phyloP scores from a whole-genome alignment of 2,329 filamentous ascomycete species.

The Pseudogymnoascus sp. region DNA sequence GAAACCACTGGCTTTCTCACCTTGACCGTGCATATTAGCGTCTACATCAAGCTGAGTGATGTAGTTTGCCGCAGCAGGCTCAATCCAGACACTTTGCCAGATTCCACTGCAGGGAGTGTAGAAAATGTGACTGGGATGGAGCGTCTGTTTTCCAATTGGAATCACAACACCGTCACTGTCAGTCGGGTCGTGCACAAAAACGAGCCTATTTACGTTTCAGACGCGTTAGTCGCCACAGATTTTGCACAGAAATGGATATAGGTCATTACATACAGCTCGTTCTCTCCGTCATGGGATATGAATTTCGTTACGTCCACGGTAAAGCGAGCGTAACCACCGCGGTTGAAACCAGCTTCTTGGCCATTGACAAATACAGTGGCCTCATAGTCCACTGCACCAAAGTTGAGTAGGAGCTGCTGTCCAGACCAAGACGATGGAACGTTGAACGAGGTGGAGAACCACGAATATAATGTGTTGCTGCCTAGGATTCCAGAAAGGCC shows the following conservation, averaged over 20 bases:
- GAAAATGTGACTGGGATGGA: slow-evolving; percentile 53
- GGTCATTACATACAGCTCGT: slow-evolving; percentile 42
- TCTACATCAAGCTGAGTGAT: slow-evolving; percentile 34
- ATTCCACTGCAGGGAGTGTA: slow-evolving; percentile 67
- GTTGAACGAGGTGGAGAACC: slow-evolving; percentile 41
- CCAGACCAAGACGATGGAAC: slow-evolving; percentile 30
- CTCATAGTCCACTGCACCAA: slow-evolving; percentile 44
- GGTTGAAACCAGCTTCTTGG: slow-evolving; percentile 41
- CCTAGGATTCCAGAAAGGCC: slow-evolving; percentile 42
- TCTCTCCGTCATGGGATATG: slow-evolving; percentile 33
- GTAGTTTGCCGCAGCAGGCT: slow-evolving; percentile 43
- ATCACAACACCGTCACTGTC: slow-evolving; percentile 47
- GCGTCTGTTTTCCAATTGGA: slow-evolving; percentile 57
- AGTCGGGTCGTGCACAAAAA: slow-evolving; percentile 61
- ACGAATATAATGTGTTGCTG: slow-evolving; percentile 32
- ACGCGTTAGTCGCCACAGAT: not conserved
- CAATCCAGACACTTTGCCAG: slow-evolving; percentile 67
- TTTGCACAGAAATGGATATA: not conserved
- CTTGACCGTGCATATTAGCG: slow-evolving; percentile 46
- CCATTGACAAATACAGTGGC: slow-evolving; percentile 51
- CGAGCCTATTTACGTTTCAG: slow-evolving; percentile 35
- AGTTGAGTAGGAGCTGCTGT: slow-evolving; percentile 37
- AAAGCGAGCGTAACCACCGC: slow-evolving; percentile 56
- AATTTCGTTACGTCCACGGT: slow-evolving; percentile 46
- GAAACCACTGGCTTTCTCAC: slow-evolving; percentile 27